Percentiles rank a stretch among this genome's conserved stretches.
Evolutionary conservation across 495 filamentous ascomycete species (phyloP).

Genomic region (Lepidopterella palustris): DNA sequence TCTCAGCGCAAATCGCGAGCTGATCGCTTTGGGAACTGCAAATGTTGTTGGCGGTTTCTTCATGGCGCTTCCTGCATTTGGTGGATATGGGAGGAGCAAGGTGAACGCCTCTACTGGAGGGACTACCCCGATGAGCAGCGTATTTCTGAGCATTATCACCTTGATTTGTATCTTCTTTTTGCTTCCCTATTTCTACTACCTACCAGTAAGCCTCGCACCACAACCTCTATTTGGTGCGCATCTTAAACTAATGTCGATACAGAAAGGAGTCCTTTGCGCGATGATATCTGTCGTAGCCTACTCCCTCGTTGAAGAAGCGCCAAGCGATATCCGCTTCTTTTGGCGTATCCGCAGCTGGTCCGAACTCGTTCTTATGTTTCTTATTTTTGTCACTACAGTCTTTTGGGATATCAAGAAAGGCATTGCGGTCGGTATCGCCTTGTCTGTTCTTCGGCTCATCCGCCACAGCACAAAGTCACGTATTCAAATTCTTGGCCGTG

Average conservation of each 20-base stretch:
- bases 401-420: slow-evolving; percentile 61
- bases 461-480: slow-evolving; percentile 82
- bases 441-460: slow-evolving; percentile 84
- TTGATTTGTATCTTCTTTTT: slow-evolving; percentile 72
- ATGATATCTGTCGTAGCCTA: slow-evolving; percentile 96
- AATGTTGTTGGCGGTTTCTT: slow-evolving; percentile 91
- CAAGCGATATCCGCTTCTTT: slow-evolving; percentile 88
- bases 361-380: slow-evolving; percentile 77
- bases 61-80: slow-evolving; percentile 85
- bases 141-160: slow-evolving; percentile 77
- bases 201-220: slow-evolving; percentile 60
- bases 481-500: slow-evolving; percentile 92
- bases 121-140: slow-evolving; percentile 82
- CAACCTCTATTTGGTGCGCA: neutral
- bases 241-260: neutral
- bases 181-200: slow-evolving; percentile 86
- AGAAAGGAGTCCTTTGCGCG: slow-evolving; percentile 90
- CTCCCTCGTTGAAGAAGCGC: slow-evolving; percentile 91
- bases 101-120: slow-evolving; percentile 89
- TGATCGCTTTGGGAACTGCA: slow-evolving; percentile 84
- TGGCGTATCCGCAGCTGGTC: slow-evolving; percentile 72
- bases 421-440: slow-evolving; percentile 81
- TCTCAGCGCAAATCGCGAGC: slow-evolving; percentile 86
- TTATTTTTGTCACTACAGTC: slow-evolving; percentile 87
- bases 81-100: slow-evolving; percentile 93